Evolutionary conservation across 768 basidiomycete genomes (phyloP).

Genomic region (Russula griseocarnosa): DNA sequence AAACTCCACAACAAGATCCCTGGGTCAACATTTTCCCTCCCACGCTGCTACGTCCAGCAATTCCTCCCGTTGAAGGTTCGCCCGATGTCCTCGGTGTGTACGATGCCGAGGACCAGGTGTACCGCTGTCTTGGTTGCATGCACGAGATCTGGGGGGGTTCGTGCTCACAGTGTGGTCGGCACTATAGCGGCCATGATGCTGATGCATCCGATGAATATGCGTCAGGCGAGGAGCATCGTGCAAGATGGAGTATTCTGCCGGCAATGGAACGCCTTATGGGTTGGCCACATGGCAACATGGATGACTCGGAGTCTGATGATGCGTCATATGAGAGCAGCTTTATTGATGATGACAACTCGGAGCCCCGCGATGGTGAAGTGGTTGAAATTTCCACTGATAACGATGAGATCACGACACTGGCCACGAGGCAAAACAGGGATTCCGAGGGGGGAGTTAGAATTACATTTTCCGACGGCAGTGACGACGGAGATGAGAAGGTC

Average conservation of each 20-base stretch:
- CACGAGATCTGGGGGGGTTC: conserved; percentile 72
- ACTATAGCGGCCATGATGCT: conserved; percentile 51
- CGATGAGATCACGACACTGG: background rate
- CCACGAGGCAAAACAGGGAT: background rate
- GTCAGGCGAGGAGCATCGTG: conserved; percentile 33
- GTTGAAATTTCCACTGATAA: conserved; percentile 21
- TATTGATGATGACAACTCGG: conserved; percentile 46
- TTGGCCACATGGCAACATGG: conserved; percentile 17
- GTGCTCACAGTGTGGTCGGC: conserved; percentile 59
- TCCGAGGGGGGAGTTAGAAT: background rate
- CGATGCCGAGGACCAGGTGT: conserved; percentile 76
- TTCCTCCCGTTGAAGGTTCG: conserved; percentile 29
- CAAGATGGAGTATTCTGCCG: conserved; percentile 26
- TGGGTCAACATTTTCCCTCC: conserved; percentile 60
- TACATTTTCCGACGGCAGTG: background rate
- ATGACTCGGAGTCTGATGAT: conserved; percentile 20
- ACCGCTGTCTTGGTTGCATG: conserved; percentile 69
- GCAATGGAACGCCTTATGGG: conserved; percentile 19
- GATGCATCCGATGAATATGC: conserved; percentile 26
- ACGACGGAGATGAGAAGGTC: conserved; percentile 5
- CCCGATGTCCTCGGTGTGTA: conserved; percentile 52
- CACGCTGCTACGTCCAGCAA: conserved; percentile 30
- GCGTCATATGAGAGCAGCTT: conserved; percentile 49
- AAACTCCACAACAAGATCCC: conserved; percentile 44
- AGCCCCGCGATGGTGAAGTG: background rate